These are phyloP conservation scores for Lantana camara DNA, from an alignment of 257 asterid species.

Conservation along the genomic window DNA sequence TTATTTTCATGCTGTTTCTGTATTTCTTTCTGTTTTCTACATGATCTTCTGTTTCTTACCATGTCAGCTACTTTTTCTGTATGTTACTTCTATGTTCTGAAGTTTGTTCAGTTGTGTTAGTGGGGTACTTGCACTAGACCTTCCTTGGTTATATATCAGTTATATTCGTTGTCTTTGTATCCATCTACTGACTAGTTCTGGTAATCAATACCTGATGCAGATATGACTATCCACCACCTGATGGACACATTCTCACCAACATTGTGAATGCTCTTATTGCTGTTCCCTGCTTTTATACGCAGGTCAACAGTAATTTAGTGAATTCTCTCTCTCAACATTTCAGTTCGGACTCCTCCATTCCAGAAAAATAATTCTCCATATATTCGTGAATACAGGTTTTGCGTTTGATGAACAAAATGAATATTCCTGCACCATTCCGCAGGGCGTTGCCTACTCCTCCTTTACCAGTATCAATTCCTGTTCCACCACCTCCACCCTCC, in stretches of 20 bases:
- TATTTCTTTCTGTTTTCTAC: too few relatives aligned
- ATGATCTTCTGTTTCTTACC: too few relatives aligned
- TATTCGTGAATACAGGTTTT: conserved; percentile 58
- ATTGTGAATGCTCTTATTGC: conserved; percentile 96
- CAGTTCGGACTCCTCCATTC: conserved; percentile 6
- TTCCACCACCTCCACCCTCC: conserved; percentile 50
- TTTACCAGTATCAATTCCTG: conserved; percentile 57
- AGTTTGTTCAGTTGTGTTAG: too few relatives aligned
- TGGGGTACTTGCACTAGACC: too few relatives aligned
- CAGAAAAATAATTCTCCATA: neutral
- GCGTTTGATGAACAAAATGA: conserved; percentile 99
- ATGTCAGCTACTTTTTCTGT: too few relatives aligned
- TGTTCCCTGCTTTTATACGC: conserved; percentile 95
- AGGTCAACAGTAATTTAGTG: conserved; percentile 44
- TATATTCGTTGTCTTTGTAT: neutral
- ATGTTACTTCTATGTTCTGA: too few relatives aligned
- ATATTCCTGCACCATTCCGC: conserved; percentile 95
- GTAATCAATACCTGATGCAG: conserved; percentile 45
- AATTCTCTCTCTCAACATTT: neutral
- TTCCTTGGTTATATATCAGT: too few relatives aligned
- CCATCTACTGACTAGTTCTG: conserved; percentile 10
- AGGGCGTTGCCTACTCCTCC: conserved; percentile 93
- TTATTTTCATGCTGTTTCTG: conserved; percentile 14
- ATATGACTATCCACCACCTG: conserved; percentile 94
- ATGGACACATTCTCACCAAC: conserved; percentile 87